phyloP scores from a whole-genome alignment of 352 stramenopile genomes.

The Phytopythium litorale region DNA sequence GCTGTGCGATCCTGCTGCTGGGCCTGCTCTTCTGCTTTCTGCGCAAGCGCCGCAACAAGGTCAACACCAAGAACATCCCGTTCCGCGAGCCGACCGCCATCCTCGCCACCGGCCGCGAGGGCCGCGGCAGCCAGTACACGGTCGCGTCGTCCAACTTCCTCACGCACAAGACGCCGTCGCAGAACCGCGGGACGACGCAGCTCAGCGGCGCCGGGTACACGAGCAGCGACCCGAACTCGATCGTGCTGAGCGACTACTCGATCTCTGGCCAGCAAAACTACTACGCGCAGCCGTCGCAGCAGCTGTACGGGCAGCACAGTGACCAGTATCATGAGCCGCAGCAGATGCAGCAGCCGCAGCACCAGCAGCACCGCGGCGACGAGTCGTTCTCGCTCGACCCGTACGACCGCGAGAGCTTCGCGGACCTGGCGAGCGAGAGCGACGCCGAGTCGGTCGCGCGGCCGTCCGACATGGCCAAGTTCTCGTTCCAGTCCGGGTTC shows the following conservation, averaged over 20 bases:
- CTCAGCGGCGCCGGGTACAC: constrained; percentile 31
- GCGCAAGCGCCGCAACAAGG: constrained; percentile 53
- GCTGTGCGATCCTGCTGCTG: constrained; percentile 54
- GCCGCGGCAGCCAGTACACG: constrained; percentile 49
- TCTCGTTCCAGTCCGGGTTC: constrained; percentile 74
- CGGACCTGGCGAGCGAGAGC: constrained; percentile 49
- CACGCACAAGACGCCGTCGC: constrained; percentile 50
- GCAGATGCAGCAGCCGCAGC: constrained; percentile 2
- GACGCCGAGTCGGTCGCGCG: constrained; percentile 31
- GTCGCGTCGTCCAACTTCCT: constrained; percentile 67
- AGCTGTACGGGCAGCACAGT: constrained; percentile 2
- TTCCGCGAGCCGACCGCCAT: constrained; percentile 51
- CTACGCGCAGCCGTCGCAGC: constrained; percentile 8
- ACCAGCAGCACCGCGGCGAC: constrained; percentile 17
- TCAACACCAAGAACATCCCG: constrained; percentile 68
- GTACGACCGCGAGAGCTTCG: constrained; percentile 67
- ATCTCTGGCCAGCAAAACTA: constrained; percentile 10
- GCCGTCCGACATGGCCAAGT: constrained; percentile 61
- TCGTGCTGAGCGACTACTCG: constrained; percentile 27
- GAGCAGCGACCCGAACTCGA: constrained; percentile 32
- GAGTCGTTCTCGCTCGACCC: constrained; percentile 76
- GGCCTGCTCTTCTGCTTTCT: constrained; percentile 68
- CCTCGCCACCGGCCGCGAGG: constrained; percentile 22
- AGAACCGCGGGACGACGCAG: constrained; percentile 23
- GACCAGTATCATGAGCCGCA: constrained; percentile 4